Evolutionary conservation across 1,139 yeast genomes (phyloP).

Genomic region (Yamadazyma dushanensis): DNA sequence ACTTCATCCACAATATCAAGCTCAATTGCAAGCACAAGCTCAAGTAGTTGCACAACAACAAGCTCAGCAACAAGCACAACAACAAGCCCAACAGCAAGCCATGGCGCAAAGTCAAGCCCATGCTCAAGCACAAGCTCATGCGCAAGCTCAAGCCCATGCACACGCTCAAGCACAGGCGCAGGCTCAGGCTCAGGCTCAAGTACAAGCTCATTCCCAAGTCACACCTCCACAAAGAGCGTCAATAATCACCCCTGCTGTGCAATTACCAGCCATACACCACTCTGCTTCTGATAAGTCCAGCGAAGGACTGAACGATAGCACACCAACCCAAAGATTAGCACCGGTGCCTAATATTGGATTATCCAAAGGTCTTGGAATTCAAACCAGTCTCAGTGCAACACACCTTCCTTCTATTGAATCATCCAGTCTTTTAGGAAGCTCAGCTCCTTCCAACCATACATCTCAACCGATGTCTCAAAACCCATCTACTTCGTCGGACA

Average conservation of each 20-base stretch:
- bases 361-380: neutral
- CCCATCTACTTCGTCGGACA: slow-evolving; percentile 5
- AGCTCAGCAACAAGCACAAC: slow-evolving; percentile 6
- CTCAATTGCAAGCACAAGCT: slow-evolving; percentile 11
- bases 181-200: slow-evolving; percentile 5
- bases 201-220: slow-evolving; percentile 6
- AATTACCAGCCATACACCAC: slow-evolving; percentile 4
- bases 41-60: slow-evolving; percentile 7
- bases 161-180: neutral
- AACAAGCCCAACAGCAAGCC: slow-evolving; percentile 5
- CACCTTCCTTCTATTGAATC: neutral
- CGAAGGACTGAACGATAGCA: slow-evolving; percentile 8
- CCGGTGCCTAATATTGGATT: slow-evolving; percentile 2
- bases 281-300: slow-evolving; percentile 8
- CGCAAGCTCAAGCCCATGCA: slow-evolving; percentile 8
- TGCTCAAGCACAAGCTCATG: neutral
- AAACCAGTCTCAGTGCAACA: slow-evolving; percentile 1
- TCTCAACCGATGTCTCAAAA: slow-evolving; percentile 1
- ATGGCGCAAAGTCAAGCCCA: slow-evolving; percentile 6
- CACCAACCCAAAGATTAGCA: slow-evolving; percentile 12
- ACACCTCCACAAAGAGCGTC: slow-evolving; percentile 1
- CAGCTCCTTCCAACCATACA: slow-evolving; percentile 13
- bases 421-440: slow-evolving; percentile 4
- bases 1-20: slow-evolving; percentile 10
- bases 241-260: neutral